Evolutionary conservation across 2,329 filamentous ascomycete genomes (phyloP).

Genomic region (Celoporthe dispersa): DNA sequence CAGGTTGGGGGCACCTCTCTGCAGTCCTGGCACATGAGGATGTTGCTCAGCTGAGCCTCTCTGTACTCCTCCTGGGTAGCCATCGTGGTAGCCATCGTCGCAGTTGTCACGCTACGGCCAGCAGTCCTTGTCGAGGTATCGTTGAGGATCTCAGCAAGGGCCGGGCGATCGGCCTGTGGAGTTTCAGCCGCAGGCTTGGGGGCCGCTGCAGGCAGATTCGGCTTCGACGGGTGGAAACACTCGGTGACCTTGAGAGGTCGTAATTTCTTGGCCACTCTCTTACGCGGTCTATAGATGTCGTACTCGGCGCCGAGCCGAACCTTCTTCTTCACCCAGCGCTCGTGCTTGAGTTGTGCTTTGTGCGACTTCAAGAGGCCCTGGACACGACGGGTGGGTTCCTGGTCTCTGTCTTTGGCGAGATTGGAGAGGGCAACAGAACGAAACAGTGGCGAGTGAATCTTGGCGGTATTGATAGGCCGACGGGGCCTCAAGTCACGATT

Average conservation of each 20-base stretch:
- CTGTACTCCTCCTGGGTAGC: conserved; percentile 56
- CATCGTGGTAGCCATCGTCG: conserved; percentile 51
- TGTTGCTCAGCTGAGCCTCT: conserved; percentile 72
- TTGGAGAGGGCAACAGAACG: conserved; percentile 57
- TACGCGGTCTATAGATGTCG: conserved; percentile 24
- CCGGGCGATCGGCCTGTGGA: conserved; percentile 26
- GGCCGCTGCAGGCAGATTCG: conserved; percentile 8
- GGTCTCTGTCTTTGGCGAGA: conserved; percentile 42
- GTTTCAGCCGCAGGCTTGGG: not conserved
- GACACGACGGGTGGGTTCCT: conserved; percentile 22
- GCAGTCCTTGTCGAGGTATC: conserved; percentile 11
- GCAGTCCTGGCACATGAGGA: conserved; percentile 88
- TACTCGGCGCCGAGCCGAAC: conserved; percentile 20
- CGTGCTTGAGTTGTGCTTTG: conserved; percentile 34
- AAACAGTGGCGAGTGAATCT: conserved; percentile 75
- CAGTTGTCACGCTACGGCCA: conserved; percentile 30
- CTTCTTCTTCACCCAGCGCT: conserved; percentile 34
- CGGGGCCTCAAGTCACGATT: not conserved
- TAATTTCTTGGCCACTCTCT: conserved; percentile 22
- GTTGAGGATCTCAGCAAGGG: conserved; percentile 33
- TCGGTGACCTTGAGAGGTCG: conserved; percentile 32
- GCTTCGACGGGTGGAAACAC: conserved; percentile 22
- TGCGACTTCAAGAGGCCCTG: conserved; percentile 26
- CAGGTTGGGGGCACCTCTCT: conserved; percentile 87
- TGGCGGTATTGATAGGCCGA: conserved; percentile 51